A percentile compares a stretch with the other conserved stretches of the same genome.
phyloP scores from a whole-genome alignment of 208 protist species.

The Tritrichomonas foetus region DNA sequence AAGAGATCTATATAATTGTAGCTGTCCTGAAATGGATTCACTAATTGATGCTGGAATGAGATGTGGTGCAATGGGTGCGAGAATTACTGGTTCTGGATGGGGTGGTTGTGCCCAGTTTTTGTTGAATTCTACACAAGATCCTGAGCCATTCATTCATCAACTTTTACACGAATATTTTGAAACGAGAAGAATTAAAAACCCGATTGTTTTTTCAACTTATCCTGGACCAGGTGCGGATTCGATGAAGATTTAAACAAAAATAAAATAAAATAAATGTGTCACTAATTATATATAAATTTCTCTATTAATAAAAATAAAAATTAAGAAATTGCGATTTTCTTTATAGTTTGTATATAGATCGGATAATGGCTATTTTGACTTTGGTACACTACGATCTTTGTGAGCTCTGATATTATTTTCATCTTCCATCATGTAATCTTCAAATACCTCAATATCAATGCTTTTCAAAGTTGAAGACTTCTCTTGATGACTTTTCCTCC shows the following conservation, averaged over 20 bases:
- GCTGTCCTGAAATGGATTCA: not conserved
- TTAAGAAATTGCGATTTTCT: too few species aligned
- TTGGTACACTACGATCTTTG: too few species aligned
- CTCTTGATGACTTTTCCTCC: too few species aligned
- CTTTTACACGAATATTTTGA: not conserved
- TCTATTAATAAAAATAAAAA: too few species aligned
- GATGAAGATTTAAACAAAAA: not conserved
- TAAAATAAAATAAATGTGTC: too few species aligned
- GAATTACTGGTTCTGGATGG: constrained; percentile 9
- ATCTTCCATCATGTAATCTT: too few species aligned
- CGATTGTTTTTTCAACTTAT: not conserved
- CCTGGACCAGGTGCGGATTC: not conserved
- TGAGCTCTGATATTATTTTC: too few species aligned
- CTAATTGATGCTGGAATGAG: not conserved
- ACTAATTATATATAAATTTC: too few species aligned
- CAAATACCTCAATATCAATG: too few species aligned
- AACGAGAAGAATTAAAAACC: not conserved
- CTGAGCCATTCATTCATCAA: not conserved
- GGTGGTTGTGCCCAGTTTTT: not conserved
- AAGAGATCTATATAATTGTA: not conserved
- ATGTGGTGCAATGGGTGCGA: not conserved
- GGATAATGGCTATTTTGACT: too few species aligned
- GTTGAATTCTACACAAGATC: not conserved
- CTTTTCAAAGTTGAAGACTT: too few species aligned
- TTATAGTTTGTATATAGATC: too few species aligned